Base-by-base conservation (phyloP, 257 asterid species). In the Handroanthus guayacan region DNA sequence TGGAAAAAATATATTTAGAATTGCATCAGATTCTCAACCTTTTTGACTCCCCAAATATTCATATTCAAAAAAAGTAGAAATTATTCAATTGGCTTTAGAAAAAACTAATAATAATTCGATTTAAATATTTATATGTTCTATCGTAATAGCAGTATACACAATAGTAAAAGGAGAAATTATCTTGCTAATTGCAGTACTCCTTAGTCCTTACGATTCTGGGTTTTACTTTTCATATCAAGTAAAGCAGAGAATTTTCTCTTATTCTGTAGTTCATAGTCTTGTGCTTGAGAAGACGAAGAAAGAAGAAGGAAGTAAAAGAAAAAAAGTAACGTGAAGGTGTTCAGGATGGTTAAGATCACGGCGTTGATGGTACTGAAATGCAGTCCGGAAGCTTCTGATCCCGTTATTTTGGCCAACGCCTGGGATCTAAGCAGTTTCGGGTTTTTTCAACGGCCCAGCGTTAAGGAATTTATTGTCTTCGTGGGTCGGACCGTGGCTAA, bases 401-500 rank as follows among this genome's bases (percentile, higher is more conserved):
- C 98, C 60, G 82, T 95, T 61, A 91, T 95, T 25, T 77, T 95
- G 69, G 86, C 85, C 0, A 91, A 84, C 83, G 89, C 96, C 2
- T 77, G 87, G 64, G 98, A 95, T 73, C 89, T 95, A 13, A 85
- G 88, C 82, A 88, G 79, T 79, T 95, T 95, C 79, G 97, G 97
- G 7, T 95, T 86, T 82, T 92, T 95, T 77, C 98, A 95, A 79
- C 89, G 96, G 51, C 79, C 92, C 44, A 88, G 94, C 84, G 95
- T 86, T 36, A 91, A 69, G 86, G 96, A 92, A 75, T 92, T 95
- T 77, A 83, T 95, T 9, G 85, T 89, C 31, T 95, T 95, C 74
- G 91, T 95, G 20, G 94, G 92, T 50, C 89, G 97, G 57, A 95
- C 98, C 69, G 97, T 95, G 3, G 96, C 96, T 54, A 87, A 86